Evolutionary conservation across 2,329 filamentous ascomycete species (phyloP), one percentile per base, ranked within the genome.

Genomic region (Didymella sp.): DNA sequence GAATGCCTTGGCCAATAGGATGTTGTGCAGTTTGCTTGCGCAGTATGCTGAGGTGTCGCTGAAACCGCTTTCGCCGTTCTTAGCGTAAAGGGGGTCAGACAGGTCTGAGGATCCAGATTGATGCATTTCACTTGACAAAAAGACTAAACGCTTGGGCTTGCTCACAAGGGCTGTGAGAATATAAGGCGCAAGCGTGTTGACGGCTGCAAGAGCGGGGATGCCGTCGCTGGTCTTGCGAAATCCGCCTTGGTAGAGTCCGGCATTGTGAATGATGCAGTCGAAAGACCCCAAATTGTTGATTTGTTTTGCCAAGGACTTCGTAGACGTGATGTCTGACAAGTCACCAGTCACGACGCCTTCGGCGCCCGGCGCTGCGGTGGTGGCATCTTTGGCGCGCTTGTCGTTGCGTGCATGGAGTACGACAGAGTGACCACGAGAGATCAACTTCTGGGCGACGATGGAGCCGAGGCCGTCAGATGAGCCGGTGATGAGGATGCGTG

Each of bases 111-210:
- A 80, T 2, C 83, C 84, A 17, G 77, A 73, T 21, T 72, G 72
- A 60, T 87, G 85, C 71, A 85, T 74, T 19, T 78, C 73, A 0
- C 80, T 84, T 19, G 79, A 82, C 45, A 86, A 72, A 58, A 80
- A 86, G 0, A 87, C 71, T 11, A 86, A 69, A 7, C 83, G 72
- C 55, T 78, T 80, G 1, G 81, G 83, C 17, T 75, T 77, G 2
- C 77, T 67, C 70, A 86, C 80, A 9, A 84, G 67, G 24, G 77
- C 80, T 0, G 83, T 82, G 2, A 87, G 73, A 5, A 87, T 76
- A 61, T 86, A 87, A 0, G 85, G 84, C 15, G 85, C 84, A 0
- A 87, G 63, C 0, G 79, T 83, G 62, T 87, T 87, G 42, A 86
- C 82, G 0, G 82, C 78, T 44, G 85, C 82, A 1, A 85, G 75